Conservation (phyloP, 495 filamentous ascomycete genomes). For the Wilcoxina mikolae region DNA sequence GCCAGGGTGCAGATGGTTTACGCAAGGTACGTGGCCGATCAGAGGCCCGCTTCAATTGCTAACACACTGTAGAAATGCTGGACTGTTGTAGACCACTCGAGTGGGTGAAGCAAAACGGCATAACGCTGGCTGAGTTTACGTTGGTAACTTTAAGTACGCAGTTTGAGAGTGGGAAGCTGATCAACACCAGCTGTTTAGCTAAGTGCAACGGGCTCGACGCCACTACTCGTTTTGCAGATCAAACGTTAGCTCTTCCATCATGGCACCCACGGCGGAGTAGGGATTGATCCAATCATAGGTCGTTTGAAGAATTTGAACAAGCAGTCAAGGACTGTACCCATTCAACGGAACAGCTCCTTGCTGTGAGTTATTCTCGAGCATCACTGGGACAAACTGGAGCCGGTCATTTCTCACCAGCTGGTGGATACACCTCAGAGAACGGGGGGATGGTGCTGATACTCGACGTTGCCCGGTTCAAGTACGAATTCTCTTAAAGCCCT, state of each 20-base stretch:
- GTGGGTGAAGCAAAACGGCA: slow-evolving; percentile 18
- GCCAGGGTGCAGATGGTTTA: slow-evolving; percentile 17
- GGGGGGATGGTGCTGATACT: slow-evolving; percentile 26
- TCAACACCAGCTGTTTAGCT: slow-evolving; percentile 24
- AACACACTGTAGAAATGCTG: too few relatives aligned
- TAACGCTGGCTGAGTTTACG: slow-evolving; percentile 26
- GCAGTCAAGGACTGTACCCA: slow-evolving; percentile 17
- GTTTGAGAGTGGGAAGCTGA: too few relatives aligned
- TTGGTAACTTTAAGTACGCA: too few relatives aligned
- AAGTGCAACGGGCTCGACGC: slow-evolving; percentile 26
- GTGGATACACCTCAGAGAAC: slow-evolving; percentile 21
- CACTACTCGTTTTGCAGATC: slow-evolving; percentile 20
- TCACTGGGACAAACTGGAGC: slow-evolving; percentile 25
- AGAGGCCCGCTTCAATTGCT: background rate
- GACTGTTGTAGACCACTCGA: slow-evolving; percentile 28
- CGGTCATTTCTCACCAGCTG: slow-evolving; percentile 27
- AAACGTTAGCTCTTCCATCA: too few relatives aligned
- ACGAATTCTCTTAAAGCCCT: background rate
- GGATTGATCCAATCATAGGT: too few relatives aligned
- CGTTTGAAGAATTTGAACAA: slow-evolving; percentile 23
- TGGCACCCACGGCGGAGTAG: too few relatives aligned
- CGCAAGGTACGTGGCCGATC: too few relatives aligned
- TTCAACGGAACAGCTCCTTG: slow-evolving; percentile 15
- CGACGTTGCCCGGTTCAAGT: slow-evolving; percentile 28
- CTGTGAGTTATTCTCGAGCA: slow-evolving; percentile 25